These are phyloP conservation scores for Aspergillus nomiae DNA, from an alignment of 2,329 filamentous ascomycete species.

Conservation along the genomic window DNA sequence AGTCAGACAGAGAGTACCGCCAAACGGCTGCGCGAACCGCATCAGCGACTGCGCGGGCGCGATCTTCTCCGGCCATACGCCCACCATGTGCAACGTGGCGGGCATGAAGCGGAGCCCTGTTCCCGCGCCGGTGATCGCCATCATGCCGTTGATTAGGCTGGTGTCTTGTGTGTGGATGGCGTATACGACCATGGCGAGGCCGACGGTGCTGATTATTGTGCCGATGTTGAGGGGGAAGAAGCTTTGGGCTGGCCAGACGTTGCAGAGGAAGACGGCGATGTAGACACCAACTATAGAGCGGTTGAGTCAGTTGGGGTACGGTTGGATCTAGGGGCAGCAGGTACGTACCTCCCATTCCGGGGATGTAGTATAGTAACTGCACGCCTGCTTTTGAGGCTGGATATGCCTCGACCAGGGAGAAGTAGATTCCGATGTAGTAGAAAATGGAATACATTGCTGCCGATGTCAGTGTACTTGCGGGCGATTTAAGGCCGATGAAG, in stretches of 20 bases:
- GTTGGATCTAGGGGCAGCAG: not conserved
- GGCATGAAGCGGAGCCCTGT: constrained; percentile 69
- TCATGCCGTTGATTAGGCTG: constrained; percentile 64
- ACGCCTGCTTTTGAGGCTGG: constrained; percentile 54
- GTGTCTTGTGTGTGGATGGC: constrained; percentile 55
- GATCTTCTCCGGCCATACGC: constrained; percentile 60
- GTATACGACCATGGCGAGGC: constrained; percentile 60
- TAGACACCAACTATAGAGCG: constrained; percentile 54
- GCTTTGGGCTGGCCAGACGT: constrained; percentile 63
- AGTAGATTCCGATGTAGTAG: constrained; percentile 71
- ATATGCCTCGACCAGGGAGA: constrained; percentile 62
- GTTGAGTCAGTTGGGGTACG: constrained; percentile 1
- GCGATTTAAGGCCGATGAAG: constrained; percentile 25
- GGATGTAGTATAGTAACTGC: constrained; percentile 65
- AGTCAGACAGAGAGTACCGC: constrained; percentile 65
- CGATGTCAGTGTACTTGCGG: constrained; percentile 29
- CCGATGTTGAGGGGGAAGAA: constrained; percentile 61
- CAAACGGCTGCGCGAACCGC: constrained; percentile 62
- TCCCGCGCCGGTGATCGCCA: constrained; percentile 64
- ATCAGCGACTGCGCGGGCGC: constrained; percentile 63
- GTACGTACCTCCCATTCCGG: constrained; percentile 59
- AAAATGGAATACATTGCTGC: constrained; percentile 55
- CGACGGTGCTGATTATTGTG: constrained; percentile 58
- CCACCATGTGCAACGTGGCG: constrained; percentile 63
- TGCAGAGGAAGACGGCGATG: constrained; percentile 61